Evolutionary conservation across 2,329 filamentous ascomycete genomes (phyloP), one percentile per base, ranked within the genome.

Genomic region (Immersiporthe knoxdaviesiana): DNA sequence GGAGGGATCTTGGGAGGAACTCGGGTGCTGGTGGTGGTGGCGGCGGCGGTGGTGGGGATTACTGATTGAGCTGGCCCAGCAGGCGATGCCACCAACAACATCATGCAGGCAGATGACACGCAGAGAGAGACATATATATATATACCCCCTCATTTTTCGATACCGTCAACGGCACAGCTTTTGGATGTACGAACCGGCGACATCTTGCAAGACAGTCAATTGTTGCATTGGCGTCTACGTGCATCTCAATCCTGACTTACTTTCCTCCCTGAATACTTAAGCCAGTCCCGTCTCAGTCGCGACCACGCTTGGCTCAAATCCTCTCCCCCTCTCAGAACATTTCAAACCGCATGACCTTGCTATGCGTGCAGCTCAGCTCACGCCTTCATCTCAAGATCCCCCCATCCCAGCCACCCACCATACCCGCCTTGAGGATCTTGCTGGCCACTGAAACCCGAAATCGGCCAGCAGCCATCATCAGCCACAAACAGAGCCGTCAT

Each of bases 1-100:
- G 89, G 68, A 85, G 88, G 72, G 88, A 91, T 76, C 77, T 91
- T 8, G 88, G 89, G 11, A 63, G 68, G 24, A 66, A 61, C n/a
- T 32, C 58, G 18, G 63, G 41, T 5, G 68, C 12, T 37, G 54
- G 54, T 24, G 63, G 39, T 3, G 68, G 12, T 44, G 54, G 56
- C 32, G 68, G 65, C 21, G 64, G 32, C 2, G 68, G 12, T 44
- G 54, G 56, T 27, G 68, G 65, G 1, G 64, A 69, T 10, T 69
- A 60, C 37, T 35, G 32, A 21, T 32, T 32, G 44, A 11, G 8
- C 24, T 12, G 16, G 16, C 24, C 14, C 8, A 37, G 18, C 50
- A 67, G 30, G 44, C 30, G 41, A 18, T 18, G 18, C 41, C 18
- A 8, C 18, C 6, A 21, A 21, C 18, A 47, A 21, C n/a, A n/a